Conservation (phyloP, 371 early-diverging fungal genomes). For the Funneliformis caledonium region DNA sequence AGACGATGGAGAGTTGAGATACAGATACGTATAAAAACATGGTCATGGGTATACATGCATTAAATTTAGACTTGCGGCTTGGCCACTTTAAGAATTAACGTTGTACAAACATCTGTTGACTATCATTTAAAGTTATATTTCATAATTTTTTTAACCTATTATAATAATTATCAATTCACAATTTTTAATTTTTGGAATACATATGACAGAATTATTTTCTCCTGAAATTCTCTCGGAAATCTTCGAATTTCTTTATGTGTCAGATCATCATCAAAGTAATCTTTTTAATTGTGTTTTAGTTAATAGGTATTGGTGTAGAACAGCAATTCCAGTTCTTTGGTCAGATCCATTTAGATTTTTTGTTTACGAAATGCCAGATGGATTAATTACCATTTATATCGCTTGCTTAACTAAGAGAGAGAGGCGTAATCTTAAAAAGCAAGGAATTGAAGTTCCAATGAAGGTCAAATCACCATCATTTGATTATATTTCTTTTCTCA, state of each 20-base stretch:
- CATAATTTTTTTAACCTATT: too few relatives aligned
- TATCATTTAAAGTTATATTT: too few relatives aligned
- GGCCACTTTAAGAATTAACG: too few relatives aligned
- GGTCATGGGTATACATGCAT: too few relatives aligned
- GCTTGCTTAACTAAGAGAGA: not conserved
- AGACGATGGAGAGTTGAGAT: too few relatives aligned
- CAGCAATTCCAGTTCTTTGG: not conserved
- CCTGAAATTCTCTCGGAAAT: not conserved
- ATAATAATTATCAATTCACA: too few relatives aligned
- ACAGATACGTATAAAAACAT: too few relatives aligned
- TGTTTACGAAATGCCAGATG: not conserved
- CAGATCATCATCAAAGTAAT: not conserved
- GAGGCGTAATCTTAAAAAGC: not conserved
- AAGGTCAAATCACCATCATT: not conserved
- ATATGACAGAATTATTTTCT: not conserved
- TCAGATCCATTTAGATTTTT: not conserved
- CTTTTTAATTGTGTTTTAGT: not conserved
- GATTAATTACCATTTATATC: not conserved
- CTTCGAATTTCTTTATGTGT: not conserved
- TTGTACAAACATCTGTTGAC: too few relatives aligned
- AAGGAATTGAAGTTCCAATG: not conserved
- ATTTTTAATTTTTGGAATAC: not conserved
- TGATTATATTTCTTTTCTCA: not conserved
- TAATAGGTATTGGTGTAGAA: not conserved
- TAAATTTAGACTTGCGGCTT: too few relatives aligned